These are phyloP conservation scores for Magnusiomyces tetraspermus DNA, from an alignment of 1,139 yeast genomes.

Conservation along the genomic window DNA sequence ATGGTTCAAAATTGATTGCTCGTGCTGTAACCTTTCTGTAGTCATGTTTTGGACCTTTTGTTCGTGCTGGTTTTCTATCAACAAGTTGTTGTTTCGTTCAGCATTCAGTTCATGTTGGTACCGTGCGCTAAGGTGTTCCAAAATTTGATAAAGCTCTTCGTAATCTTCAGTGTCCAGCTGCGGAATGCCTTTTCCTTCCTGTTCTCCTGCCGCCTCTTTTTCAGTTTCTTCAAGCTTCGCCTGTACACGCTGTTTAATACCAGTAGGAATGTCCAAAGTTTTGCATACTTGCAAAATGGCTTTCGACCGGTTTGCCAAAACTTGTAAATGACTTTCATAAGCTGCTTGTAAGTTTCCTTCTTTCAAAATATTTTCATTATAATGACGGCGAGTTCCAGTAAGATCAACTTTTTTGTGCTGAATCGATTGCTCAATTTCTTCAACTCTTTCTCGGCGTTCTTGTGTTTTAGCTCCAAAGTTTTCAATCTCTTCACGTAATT, in stretches of 20 bases:
- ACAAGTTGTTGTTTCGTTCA: conserved; percentile 6
- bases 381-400: conserved; percentile 28
- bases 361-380: conserved; percentile 38
- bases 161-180: neutral
- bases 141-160: conserved; percentile 5
- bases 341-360: conserved; percentile 54
- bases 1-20: conserved; percentile 37
- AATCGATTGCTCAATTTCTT: conserved; percentile 11
- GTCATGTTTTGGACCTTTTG: conserved; percentile 26
- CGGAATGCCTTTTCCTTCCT: conserved; percentile 10
- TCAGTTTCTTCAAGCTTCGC: neutral
- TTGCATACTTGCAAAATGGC: conserved; percentile 11
- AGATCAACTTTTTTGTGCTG: conserved; percentile 22
- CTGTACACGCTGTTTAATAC: neutral
- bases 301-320: conserved; percentile 23
- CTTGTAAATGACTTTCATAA: conserved; percentile 33
- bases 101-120: conserved; percentile 8
- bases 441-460: conserved; percentile 2
- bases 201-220: neutral
- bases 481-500: conserved; percentile 40
- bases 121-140: neutral
- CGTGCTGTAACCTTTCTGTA: conserved; percentile 36
- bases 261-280: conserved; percentile 10
- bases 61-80: conserved; percentile 21
- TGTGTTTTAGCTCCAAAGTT: conserved; percentile 42